phyloP scores from a whole-genome alignment of 192 early-diverging fungal genomes.

The Phlyctochytrium arcticum region DNA sequence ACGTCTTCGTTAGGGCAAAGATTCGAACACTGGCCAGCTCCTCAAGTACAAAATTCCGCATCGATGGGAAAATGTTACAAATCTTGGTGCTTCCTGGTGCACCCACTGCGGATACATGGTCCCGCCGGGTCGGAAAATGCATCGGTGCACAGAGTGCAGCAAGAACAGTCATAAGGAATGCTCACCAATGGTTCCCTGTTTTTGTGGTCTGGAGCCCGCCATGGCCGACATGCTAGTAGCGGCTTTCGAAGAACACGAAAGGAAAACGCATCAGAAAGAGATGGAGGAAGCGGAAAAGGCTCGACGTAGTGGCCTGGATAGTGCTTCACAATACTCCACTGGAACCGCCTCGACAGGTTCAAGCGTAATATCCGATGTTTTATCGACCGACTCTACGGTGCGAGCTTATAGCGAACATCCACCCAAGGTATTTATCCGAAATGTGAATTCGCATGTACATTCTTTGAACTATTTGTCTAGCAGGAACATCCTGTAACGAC shows the following conservation, averaged over 20 bases:
- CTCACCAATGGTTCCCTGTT: conserved; percentile 38
- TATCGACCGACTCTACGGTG: too few relatives aligned
- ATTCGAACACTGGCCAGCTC: conserved; percentile 61
- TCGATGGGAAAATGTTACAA: conserved; percentile 80
- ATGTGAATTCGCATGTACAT: too few relatives aligned
- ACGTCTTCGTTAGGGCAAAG: conserved; percentile 43
- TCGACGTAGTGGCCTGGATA: neutral
- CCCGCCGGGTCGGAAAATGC: conserved; percentile 36
- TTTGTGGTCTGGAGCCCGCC: conserved; percentile 40
- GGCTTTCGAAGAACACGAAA: conserved; percentile 41
- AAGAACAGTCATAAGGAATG: conserved; percentile 38
- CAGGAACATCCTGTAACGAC: too few relatives aligned
- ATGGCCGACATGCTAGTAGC: conserved; percentile 38
- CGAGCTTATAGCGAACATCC: too few relatives aligned
- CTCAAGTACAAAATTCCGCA: conserved; percentile 93
- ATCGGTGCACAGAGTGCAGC: conserved; percentile 38
- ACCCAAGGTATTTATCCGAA: too few relatives aligned
- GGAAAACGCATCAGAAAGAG: conserved; percentile 34
- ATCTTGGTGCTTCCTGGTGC: conserved; percentile 89
- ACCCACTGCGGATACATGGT: conserved; percentile 86
- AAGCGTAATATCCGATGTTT: too few relatives aligned
- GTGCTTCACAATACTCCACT: too few relatives aligned
- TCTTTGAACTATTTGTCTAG: too few relatives aligned
- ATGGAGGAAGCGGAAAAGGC: conserved; percentile 42
- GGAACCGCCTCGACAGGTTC: too few relatives aligned